phyloP scores from a whole-genome alignment of 78 protist species.

The Guillardia theta region DNA sequence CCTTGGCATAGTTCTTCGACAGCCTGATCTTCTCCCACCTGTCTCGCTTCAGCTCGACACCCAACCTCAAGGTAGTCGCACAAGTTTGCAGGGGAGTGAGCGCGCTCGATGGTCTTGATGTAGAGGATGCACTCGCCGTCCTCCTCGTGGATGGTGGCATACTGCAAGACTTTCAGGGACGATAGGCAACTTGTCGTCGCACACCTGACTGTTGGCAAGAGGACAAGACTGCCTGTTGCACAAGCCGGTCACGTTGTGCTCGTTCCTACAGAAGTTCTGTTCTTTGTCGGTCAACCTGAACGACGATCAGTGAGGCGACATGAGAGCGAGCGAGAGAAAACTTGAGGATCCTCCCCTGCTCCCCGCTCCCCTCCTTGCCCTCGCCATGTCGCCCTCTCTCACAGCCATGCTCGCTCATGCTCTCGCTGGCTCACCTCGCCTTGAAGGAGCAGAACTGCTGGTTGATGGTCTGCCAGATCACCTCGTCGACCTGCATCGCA shows the following conservation, averaged over 20 bases:
- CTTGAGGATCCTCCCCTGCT: too few species aligned
- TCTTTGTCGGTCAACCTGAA: background rate
- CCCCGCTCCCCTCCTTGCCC: too few species aligned
- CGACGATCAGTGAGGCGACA: background rate
- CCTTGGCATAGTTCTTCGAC: slow-evolving; percentile 65
- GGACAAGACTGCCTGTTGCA: slow-evolving; percentile 94
- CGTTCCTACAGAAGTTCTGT: slow-evolving; percentile 88
- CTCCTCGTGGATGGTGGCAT: slow-evolving; percentile 58
- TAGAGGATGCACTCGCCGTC: slow-evolving; percentile 58
- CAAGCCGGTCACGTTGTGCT: slow-evolving; percentile 90
- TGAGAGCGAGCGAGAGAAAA: too few species aligned
- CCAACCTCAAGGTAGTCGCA: too few species aligned
- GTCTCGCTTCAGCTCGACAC: too few species aligned
- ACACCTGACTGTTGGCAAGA: slow-evolving; percentile 84
- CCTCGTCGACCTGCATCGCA: slow-evolving; percentile 83
- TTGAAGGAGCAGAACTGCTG: slow-evolving; percentile 79
- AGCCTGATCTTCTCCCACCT: slow-evolving; percentile 86
- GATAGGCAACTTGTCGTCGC: background rate
- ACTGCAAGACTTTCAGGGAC: background rate
- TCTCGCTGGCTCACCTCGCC: slow-evolving; percentile 46
- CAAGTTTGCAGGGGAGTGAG: slow-evolving; percentile 89
- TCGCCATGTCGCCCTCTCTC: too few species aligned
- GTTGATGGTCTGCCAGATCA: slow-evolving; percentile 85
- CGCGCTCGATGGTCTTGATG: slow-evolving; percentile 97
- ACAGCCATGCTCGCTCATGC: too few species aligned